Base-by-base conservation (phyloP, 805 yeast genomes). In the Lipomyces anomalus region DNA sequence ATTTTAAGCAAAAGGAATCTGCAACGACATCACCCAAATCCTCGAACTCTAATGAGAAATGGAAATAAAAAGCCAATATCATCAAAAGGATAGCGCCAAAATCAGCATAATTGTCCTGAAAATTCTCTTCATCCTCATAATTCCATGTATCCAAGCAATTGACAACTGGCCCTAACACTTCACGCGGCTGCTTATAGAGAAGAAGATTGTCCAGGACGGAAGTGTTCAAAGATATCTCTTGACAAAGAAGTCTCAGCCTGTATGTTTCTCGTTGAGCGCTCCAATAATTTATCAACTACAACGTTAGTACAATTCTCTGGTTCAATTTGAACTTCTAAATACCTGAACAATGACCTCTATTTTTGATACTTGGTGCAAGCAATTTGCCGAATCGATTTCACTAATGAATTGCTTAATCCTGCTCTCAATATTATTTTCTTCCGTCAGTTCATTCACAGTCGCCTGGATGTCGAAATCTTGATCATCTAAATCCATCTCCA, bases 81-180 rank as follows among this genome's bases (percentile, higher is more conserved):
- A 80, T 67, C 32, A 80, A 59, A 22, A 82, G 57, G 1, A 80
- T 66, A 38, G 77, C 69, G 1, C 94, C 88, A 61, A 82, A 80
- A 33, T 84, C 79, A 1, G 85, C 69, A 57, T 80, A 84, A 11
- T 70, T 63, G 30, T 83, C 92, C 60, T 82, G 87, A 50, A 74
- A 76, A 53, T 76, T 69, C 43, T 77, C 83, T 42, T 74, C 79
- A 29, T 76, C 81, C 37, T 74, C 79, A 4, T 61, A 63, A 41
- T 67, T 63, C 62, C 71, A 65, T 3, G 58, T 55, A 56, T 82
- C 88, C 16, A 83, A 58, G 48, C 73, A 76, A 11, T 66, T 71
- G 43, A 80, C 61, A 44, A 80, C 54, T 28, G 78, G 73, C 39
- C 58, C 56, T 43, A 76, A 40, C 38, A 77, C 45, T 3, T 61